phyloP scores from a whole-genome alignment of 2,329 filamentous ascomycete species.

The Colletotrichum plurivorum region DNA sequence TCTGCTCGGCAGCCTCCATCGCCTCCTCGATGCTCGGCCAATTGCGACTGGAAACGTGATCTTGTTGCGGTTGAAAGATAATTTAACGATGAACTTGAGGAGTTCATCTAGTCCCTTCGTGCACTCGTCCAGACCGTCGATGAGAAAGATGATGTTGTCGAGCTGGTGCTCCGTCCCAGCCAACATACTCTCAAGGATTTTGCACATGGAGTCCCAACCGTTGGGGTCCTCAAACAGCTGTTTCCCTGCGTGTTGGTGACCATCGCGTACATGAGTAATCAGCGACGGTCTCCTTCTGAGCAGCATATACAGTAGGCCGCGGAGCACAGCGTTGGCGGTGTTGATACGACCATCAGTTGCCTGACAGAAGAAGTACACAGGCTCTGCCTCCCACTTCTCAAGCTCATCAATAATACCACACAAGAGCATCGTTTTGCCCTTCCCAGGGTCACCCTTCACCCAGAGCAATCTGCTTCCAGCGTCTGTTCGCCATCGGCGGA shows the following conservation, averaged over 20 bases:
- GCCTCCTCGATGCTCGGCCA: slow-evolving; percentile 51
- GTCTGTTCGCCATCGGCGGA: slow-evolving; percentile 45
- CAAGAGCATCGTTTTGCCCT: slow-evolving; percentile 61
- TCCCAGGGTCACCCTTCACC: slow-evolving; percentile 56
- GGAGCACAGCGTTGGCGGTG: slow-evolving; percentile 55
- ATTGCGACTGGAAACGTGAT: slow-evolving; percentile 61
- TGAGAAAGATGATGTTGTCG: slow-evolving; percentile 49
- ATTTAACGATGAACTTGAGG: slow-evolving; percentile 49
- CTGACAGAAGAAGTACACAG: slow-evolving; percentile 61
- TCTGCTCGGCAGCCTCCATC: slow-evolving; percentile 43
- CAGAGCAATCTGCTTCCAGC: slow-evolving; percentile 48
- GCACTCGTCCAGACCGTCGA: slow-evolving; percentile 45
- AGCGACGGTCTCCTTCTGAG: slow-evolving; percentile 35
- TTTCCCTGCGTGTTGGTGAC: slow-evolving; percentile 45
- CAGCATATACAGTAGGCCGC: slow-evolving; percentile 59
- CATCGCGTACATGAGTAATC: slow-evolving; percentile 8
- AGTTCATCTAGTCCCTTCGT: slow-evolving; percentile 43
- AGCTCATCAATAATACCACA: slow-evolving; percentile 55
- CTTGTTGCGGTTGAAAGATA: slow-evolving; percentile 47
- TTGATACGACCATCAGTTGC: slow-evolving; percentile 53
- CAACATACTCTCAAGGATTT: slow-evolving; percentile 57
- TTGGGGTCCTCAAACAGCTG: slow-evolving; percentile 53
- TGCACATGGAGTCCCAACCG: slow-evolving; percentile 49
- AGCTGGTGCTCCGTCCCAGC: slow-evolving; percentile 47
- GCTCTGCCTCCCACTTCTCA: slow-evolving; percentile 7